phyloP scores from a whole-genome alignment of 768 basidiomycete genomes.

The Lactifluus hygrophoroides region DNA sequence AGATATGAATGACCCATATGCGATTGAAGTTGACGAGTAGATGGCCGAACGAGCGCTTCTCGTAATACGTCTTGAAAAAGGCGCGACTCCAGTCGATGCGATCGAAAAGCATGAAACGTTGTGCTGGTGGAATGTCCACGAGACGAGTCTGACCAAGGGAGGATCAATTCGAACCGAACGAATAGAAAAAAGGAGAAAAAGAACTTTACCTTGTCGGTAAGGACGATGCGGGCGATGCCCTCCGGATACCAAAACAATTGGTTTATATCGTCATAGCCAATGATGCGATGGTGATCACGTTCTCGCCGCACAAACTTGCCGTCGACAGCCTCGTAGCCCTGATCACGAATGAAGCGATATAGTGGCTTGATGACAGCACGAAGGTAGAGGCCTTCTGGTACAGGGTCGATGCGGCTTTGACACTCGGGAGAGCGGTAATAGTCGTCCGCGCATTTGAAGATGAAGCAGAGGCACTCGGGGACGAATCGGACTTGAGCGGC shows the following conservation, averaged over 20 bases:
- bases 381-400: conserved; percentile 93
- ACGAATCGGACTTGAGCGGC: conserved; percentile 95
- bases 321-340: conserved; percentile 94
- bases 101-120: conserved; percentile 96
- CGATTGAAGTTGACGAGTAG: conserved; percentile 99
- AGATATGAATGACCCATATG: conserved; percentile 96
- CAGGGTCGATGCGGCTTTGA: conserved; percentile 83
- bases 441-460: conserved; percentile 99
- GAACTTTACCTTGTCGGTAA: conserved; percentile 80
- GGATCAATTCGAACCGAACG: background rate
- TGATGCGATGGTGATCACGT: conserved; percentile 86
- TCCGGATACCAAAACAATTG: conserved; percentile 99
- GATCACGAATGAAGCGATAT: conserved; percentile 94
- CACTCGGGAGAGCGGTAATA: conserved; percentile 99
- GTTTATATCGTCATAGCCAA: conserved; percentile 98
- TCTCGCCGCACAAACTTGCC: conserved; percentile 92
- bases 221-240: conserved; percentile 85
- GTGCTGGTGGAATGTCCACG: conserved; percentile 82
- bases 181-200: background rate
- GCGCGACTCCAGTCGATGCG: conserved; percentile 93
- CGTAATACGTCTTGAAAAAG: conserved; percentile 99
- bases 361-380: conserved; percentile 86
- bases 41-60: conserved; percentile 95
- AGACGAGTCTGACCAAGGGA: conserved; percentile 59
- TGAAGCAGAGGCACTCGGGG: conserved; percentile 96